These are phyloP conservation scores for Mycena rebaudengoi DNA, from an alignment of 768 basidiomycete species.

Conservation along the genomic window DNA sequence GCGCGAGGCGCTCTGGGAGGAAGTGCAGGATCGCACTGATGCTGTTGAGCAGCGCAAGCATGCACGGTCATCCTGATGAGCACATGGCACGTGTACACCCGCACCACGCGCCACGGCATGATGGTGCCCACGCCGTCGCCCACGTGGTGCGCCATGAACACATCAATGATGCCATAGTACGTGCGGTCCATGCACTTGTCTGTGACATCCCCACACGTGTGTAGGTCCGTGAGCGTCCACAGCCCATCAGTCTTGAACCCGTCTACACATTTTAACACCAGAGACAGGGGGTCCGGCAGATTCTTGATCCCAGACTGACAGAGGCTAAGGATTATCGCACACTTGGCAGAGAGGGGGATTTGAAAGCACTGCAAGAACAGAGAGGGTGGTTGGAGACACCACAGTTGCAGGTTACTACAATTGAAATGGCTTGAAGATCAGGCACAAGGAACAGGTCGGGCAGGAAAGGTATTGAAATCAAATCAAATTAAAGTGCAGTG, in stretches of 20 bases:
- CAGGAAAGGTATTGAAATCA: too few species aligned
- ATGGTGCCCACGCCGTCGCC: slow-evolving; percentile 33
- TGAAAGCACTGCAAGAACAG: too few species aligned
- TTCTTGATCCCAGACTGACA: too few species aligned
- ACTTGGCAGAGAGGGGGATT: too few species aligned
- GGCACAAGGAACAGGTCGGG: too few species aligned
- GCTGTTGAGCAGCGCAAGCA: slow-evolving; percentile 64
- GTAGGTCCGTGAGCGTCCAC: slow-evolving; percentile 63
- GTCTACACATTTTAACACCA: slow-evolving; percentile 62
- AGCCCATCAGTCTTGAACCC: slow-evolving; percentile 60
- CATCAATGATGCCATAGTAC: slow-evolving; percentile 52
- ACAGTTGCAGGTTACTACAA: too few species aligned
- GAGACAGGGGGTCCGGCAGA: slow-evolving; percentile 63
- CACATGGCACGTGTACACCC: slow-evolving; percentile 56
- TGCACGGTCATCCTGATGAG: slow-evolving; percentile 62
- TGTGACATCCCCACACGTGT: slow-evolving; percentile 56
- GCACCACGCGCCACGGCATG: slow-evolving; percentile 57
- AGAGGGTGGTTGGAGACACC: too few species aligned
- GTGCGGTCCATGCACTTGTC: slow-evolving; percentile 53
- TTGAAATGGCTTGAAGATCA: too few species aligned
- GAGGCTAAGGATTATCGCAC: too few species aligned
- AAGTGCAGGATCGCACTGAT: slow-evolving; percentile 68
- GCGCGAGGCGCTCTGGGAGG: slow-evolving; percentile 59
- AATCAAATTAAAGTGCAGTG: too few species aligned
- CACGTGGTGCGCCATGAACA: slow-evolving; percentile 44